phyloP scores from a whole-genome alignment of 2,329 filamentous ascomycete genomes.

The Xylariaceae sp. region DNA sequence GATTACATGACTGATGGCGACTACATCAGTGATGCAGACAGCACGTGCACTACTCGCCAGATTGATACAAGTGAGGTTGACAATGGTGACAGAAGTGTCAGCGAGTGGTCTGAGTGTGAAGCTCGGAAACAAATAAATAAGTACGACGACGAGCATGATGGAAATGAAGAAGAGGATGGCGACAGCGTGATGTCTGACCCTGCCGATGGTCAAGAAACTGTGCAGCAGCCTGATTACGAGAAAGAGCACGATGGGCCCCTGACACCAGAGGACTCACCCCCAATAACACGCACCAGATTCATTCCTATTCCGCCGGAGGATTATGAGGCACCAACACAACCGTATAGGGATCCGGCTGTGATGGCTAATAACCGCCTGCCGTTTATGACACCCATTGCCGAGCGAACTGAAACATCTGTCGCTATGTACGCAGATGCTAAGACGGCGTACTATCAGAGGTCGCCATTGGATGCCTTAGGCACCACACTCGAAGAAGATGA shows the following conservation, averaged over 20 bases:
- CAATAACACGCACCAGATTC: slow-evolving; percentile 60
- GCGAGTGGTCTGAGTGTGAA: slow-evolving; percentile 87
- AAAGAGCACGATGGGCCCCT: slow-evolving; percentile 31
- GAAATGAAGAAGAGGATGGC: slow-evolving; percentile 33
- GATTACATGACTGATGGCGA: slow-evolving; percentile 68
- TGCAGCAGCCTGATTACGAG: slow-evolving; percentile 25
- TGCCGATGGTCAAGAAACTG: slow-evolving; percentile 17
- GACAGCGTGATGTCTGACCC: slow-evolving; percentile 30
- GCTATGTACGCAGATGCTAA: slow-evolving; percentile 56
- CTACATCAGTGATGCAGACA: slow-evolving; percentile 82
- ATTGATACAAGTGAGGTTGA: slow-evolving; percentile 43
- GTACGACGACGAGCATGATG: slow-evolving; percentile 31
- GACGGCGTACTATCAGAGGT: slow-evolving; percentile 64
- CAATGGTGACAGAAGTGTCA: slow-evolving; percentile 53
- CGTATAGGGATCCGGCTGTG: slow-evolving; percentile 74
- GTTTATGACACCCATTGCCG: slow-evolving; percentile 98
- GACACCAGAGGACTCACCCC: slow-evolving; percentile 38
- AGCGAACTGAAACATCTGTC: slow-evolving; percentile 86
- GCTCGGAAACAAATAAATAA: slow-evolving; percentile 64
- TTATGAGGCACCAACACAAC: slow-evolving; percentile 71
- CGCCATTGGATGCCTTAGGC: slow-evolving; percentile 50
- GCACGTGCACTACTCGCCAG: slow-evolving; percentile 70
- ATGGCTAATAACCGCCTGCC: slow-evolving; percentile 86
- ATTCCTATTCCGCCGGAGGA: slow-evolving; percentile 80
- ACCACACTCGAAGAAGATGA: slow-evolving; percentile 29